A percentile compares a stretch with the other conserved stretches of the same genome.
phyloP scores from a whole-genome alignment of 352 stramenopile genomes.

The Phytopythium aichiense region DNA sequence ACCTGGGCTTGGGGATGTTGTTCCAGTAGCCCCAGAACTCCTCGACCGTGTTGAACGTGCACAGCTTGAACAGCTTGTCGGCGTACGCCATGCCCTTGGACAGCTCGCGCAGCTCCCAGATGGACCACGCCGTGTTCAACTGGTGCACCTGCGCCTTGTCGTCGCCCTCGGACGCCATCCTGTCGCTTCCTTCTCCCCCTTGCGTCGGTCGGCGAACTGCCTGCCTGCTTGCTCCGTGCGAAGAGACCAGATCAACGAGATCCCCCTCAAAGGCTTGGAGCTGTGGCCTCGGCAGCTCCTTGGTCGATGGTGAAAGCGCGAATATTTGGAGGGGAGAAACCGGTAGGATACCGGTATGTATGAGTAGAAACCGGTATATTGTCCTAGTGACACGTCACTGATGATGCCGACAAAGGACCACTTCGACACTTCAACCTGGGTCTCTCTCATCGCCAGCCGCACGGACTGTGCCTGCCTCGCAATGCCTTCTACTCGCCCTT shows the following conservation, averaged over 20 bases:
- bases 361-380: background rate
- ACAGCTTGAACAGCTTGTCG: constrained; percentile 87
- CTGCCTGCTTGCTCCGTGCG: background rate
- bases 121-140: constrained; percentile 79
- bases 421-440: too few species aligned
- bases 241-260: background rate
- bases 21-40: constrained; percentile 92
- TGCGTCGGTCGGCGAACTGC: background rate
- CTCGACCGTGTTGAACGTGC: constrained; percentile 81
- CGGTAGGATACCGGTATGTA: background rate
- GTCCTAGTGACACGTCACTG: constrained; percentile 3
- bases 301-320: too few species aligned
- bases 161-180: constrained; percentile 41
- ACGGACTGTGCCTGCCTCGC: too few species aligned
- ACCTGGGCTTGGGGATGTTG: constrained; percentile 88
- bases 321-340: background rate
- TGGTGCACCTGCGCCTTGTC: constrained; percentile 51
- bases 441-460: too few species aligned
- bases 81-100: constrained; percentile 77
- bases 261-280: background rate
- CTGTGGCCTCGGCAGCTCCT: background rate
- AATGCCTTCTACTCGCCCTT: constrained; percentile 63
- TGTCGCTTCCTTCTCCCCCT: background rate
- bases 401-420: too few species aligned
- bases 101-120: constrained; percentile 83